Evolutionary conservation across 768 basidiomycete genomes (phyloP), one percentile per base, ranked within the genome.

Genomic region (Tylopilus sp.): DNA sequence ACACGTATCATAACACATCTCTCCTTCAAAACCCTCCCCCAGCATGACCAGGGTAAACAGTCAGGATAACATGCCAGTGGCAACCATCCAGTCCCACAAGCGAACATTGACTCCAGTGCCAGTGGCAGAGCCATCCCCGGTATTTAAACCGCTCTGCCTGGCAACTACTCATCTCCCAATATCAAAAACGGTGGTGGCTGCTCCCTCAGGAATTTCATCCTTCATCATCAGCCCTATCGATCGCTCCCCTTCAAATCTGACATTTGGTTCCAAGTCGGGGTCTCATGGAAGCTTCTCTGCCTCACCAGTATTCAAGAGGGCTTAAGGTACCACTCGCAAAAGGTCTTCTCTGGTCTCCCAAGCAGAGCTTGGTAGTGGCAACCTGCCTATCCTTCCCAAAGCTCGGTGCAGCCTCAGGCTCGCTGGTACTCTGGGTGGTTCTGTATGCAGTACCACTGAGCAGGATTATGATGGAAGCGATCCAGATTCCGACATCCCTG

Each of bases 401-500:
- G 74, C 76, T 19, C 76, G 81, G 58, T 78, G 78, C 38, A 75
- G 73, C n/a, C 71, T 88, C 17, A 84, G 86, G 0, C 77, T 87
- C 69, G 71, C 73, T 14, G 87, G 86, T 0, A 89, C 86, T 1
- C 78, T 89, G 72, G 87, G 87, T 11, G 80, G 80, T 1, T 82
- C 80, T 0, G 73, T 79, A 44, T 74, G 74, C 4, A 78, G 78
- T 22, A 78, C 77, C 45, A 67, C 66, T 2, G 76, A 74, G 49
- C 71, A 72, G 16, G 77, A 76, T 19, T 58, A 78, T 8, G 79
- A 85, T 33, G 74, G 71, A 3, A 80, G 79, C 10, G 85, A 89
- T 61, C 85, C 80, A 0, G 84, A 89, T 64, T 87, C 84, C 2
- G 88, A 92, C 60, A 87, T 91, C n/a, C 88, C 90, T 1, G 80